Conservation (phyloP, 495 filamentous ascomycete genomes). For the Podospora didyma region DNA sequence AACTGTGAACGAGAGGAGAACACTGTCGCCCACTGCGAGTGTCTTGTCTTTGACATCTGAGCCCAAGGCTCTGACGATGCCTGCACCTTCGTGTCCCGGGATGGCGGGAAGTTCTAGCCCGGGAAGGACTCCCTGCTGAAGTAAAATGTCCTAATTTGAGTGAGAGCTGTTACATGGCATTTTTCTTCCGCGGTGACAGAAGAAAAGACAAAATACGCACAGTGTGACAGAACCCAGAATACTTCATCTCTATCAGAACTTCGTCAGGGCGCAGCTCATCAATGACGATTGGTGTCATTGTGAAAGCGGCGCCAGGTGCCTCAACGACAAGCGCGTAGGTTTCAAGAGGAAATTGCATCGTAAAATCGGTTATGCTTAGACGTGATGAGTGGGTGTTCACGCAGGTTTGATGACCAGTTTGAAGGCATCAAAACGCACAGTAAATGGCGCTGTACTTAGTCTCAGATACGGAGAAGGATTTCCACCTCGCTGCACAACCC, state of each 20-base stretch:
- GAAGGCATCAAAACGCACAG: not conserved
- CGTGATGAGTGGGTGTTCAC: not conserved
- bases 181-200: not conserved
- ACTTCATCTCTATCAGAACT: conserved; percentile 36
- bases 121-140: conserved; percentile 31
- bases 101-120: conserved; percentile 34
- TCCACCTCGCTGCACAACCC: not conserved
- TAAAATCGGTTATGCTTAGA: too few relatives aligned
- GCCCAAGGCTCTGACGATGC: conserved; percentile 44
- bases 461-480: not conserved
- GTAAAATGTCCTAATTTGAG: conserved; percentile 20
- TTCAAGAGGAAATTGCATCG: conserved; percentile 8
- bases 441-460: too few relatives aligned
- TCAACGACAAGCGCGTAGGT: conserved; percentile 21
- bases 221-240: conserved; percentile 41
- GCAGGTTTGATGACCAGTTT: not conserved
- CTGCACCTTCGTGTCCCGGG: conserved; percentile 53
- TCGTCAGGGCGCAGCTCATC: conserved; percentile 29
- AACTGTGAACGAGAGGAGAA: conserved; percentile 34
- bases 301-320: conserved; percentile 9
- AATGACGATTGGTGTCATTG: conserved; percentile 27
- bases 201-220: conserved; percentile 2
- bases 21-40: conserved; percentile 42
- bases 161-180: not conserved
- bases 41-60: conserved; percentile 30